Conservation (phyloP, 768 basidiomycete genomes). For the Pisolithus albus region DNA sequence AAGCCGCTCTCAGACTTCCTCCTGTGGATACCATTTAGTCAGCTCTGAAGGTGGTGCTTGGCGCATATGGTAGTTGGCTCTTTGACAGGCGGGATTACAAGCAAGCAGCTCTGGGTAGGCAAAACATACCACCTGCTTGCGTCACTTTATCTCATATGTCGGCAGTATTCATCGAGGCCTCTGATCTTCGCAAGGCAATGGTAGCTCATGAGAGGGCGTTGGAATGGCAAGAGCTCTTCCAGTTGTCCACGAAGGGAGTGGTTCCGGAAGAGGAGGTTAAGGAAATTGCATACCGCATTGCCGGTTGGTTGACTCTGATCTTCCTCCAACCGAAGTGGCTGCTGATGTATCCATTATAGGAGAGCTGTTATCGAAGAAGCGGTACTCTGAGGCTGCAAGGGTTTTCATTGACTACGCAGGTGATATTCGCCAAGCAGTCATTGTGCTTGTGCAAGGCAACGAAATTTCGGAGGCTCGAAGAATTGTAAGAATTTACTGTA, state of each 20-base stretch:
- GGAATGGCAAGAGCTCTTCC: constrained; percentile 90
- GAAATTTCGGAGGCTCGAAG: constrained; percentile 85
- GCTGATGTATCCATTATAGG: constrained; percentile 40
- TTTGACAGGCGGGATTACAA: constrained; percentile 78
- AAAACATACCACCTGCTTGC: not conserved
- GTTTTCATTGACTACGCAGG: constrained; percentile 80
- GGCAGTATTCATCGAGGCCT: constrained; percentile 69
- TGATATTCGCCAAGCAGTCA: constrained; percentile 71
- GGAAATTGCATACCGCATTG: constrained; percentile 67
- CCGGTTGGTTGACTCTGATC: constrained; percentile 46
- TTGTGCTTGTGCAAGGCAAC: constrained; percentile 72
- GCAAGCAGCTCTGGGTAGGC: constrained; percentile 74
- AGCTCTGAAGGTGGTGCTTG: constrained; percentile 51
- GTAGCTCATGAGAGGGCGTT: constrained; percentile 80
- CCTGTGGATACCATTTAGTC: constrained; percentile 4
- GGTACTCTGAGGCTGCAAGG: constrained; percentile 70
- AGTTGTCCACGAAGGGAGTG: constrained; percentile 53
- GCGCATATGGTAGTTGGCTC: constrained; percentile 79
- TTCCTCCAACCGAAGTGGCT: not conserved
- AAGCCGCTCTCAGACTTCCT: constrained; percentile 11
- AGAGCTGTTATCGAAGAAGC: constrained; percentile 73
- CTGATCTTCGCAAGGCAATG: constrained; percentile 65
- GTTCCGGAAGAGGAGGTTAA: constrained; percentile 49
- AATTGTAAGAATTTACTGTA: constrained; percentile 45
- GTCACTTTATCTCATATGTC: constrained; percentile 7